A percentile compares a stretch with the other conserved stretches of the same genome.
phyloP scores from a whole-genome alignment of 306 rosid species.

The Casuarina glauca region DNA sequence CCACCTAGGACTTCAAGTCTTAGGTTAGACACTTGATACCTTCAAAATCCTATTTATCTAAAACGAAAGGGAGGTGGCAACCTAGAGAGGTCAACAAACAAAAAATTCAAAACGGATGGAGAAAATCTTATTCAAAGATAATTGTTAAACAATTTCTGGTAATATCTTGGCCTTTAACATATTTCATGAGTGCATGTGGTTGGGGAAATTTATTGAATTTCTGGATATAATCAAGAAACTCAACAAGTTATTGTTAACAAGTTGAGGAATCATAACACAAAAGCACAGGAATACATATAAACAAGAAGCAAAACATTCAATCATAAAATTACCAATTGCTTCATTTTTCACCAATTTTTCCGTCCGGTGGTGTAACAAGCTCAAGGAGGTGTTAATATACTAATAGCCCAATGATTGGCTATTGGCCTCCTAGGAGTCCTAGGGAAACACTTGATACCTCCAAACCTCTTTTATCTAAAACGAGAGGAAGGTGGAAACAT shows the following conservation, averaged over 20 bases:
- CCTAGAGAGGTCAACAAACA: neutral
- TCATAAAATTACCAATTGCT: neutral
- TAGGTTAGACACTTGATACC: too few species aligned
- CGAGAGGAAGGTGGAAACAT: neutral
- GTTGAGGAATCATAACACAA: neutral
- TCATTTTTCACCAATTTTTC: neutral
- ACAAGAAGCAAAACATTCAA: neutral
- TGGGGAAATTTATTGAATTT: neutral
- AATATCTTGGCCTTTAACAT: neutral
- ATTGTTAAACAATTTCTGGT: too few species aligned
- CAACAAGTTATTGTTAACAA: neutral
- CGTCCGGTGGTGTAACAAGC: neutral
- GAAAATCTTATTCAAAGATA: too few species aligned
- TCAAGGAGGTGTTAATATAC: neutral
- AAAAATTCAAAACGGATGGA: neutral
- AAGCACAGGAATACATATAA: neutral
- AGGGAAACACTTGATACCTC: too few species aligned
- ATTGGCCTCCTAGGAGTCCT: too few species aligned
- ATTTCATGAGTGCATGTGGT: neutral
- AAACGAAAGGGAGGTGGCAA: neutral
- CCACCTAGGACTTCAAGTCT: too few species aligned
- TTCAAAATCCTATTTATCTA: too few species aligned
- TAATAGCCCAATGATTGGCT: too few species aligned
- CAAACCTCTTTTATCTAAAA: too few species aligned
- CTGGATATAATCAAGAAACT: neutral